Evolutionary conservation across 352 stramenopile species (phyloP).

Genomic region (Phytophthora colocasiae): DNA sequence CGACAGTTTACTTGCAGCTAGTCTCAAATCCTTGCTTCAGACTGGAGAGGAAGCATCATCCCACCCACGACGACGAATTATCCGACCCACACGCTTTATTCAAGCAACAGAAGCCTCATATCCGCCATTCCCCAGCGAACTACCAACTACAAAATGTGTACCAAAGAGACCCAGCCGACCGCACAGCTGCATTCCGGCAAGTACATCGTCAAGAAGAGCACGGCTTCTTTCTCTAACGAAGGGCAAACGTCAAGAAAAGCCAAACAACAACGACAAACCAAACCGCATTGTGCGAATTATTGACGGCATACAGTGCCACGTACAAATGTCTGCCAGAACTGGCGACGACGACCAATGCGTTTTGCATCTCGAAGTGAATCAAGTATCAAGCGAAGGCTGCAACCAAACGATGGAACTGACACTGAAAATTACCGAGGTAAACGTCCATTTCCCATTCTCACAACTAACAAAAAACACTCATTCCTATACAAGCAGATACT

Average conservation of each 20-base stretch:
- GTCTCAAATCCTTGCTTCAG: constrained; percentile 24
- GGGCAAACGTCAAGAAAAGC: constrained; percentile 1
- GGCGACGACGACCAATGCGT: constrained; percentile 18
- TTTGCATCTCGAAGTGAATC: constrained; percentile 27
- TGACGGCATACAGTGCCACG: constrained; percentile 25
- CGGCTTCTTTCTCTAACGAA: constrained; percentile 24
- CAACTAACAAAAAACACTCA: neutral
- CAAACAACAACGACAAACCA: constrained; percentile 11
- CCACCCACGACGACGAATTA: constrained; percentile 13
- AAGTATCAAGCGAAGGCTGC: constrained; percentile 4
- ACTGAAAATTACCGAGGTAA: constrained; percentile 35
- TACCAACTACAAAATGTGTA: constrained; percentile 13
- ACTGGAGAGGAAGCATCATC: neutral
- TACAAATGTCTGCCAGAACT: constrained; percentile 23
- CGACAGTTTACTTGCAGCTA: constrained; percentile 52
- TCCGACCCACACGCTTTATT: constrained; percentile 10
- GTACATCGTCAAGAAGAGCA: constrained; percentile 22
- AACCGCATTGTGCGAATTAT: constrained; percentile 12
- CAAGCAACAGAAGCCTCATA: constrained; percentile 20
- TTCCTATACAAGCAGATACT: constrained; percentile 27
- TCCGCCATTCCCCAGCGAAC: constrained; percentile 10
- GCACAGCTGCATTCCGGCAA: constrained; percentile 36
- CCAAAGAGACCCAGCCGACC: constrained; percentile 40
- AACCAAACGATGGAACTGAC: constrained; percentile 39
- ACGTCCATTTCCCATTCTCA: neutral